Evolutionary conservation across 1,284 basidiomycete genomes (phyloP), one percentile per base, ranked within the genome.

Genomic region (Pyrrhoderma lamaoense): DNA sequence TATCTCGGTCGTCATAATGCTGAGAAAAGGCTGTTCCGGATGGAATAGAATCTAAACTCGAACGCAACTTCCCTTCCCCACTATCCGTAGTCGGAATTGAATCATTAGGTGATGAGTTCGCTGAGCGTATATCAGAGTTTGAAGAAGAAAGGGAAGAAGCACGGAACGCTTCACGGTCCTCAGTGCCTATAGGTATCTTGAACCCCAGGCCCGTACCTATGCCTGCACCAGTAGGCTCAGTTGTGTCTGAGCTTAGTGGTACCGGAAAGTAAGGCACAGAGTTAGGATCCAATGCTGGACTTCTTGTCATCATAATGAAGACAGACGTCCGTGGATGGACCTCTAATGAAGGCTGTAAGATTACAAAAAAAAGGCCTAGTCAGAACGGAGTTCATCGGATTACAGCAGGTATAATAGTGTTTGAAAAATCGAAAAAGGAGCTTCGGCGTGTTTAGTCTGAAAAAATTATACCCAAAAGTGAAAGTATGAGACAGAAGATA

Each of bases 231-330:
- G 66, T 68, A 60, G 61, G 68, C 45, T 66, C 60, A 53, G 67
- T 68, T 47, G 79, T 77, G 49, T 80, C 77, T 54, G 82, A 80
- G 34, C 42, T 25, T 61, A 76, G 65, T 62, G 70, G 73, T 50
- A 81, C 82, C 56, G 87, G 86, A 65, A 88, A 87, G 75, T 89
- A 89, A 46, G 87, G 87, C 64, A 80, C 80, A 53, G 86, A 89
- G 57, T 85, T 75, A 58, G 86, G 86, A 66, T 89, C 88, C 60
- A 89, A 71, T 52, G 81, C 74, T 61, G 76, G 80, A 62, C 80
- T 84, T 74, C 77, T 80, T 54, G 82, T 79, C 81, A 87, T 84
- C 61, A 68, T 68, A 64, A 66, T 67, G 16, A 62, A 44, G 31
- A 7, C 27, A 37, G 21, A 38, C 23, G 46, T 25, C 37, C 38